phyloP scores from a whole-genome alignment of 2,329 filamentous ascomycete species.

The Arthroderma sp. region DNA sequence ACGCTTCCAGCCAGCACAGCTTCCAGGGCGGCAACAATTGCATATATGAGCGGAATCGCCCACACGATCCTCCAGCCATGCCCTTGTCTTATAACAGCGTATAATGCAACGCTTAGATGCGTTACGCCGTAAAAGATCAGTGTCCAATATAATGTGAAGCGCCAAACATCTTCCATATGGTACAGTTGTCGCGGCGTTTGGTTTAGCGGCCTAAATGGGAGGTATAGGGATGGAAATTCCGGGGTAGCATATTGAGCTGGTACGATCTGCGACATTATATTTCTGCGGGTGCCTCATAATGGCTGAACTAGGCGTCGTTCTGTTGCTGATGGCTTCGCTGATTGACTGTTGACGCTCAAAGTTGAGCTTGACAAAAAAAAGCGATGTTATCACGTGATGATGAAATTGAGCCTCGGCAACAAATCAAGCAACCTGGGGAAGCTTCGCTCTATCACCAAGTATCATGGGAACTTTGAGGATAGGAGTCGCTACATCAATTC shows the following conservation, averaged over 20 bases:
- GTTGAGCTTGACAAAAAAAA: no score
- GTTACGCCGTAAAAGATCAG: constrained; percentile 64
- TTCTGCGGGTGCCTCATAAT: background rate
- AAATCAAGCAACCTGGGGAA: background rate
- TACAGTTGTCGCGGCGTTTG: constrained; percentile 56
- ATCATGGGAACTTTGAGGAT: background rate
- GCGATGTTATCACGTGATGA: background rate
- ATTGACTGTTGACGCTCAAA: background rate
- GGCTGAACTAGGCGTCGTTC: background rate
- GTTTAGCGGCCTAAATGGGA: constrained; percentile 46
- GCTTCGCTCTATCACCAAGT: background rate
- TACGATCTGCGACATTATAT: background rate
- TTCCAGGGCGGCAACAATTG: constrained; percentile 59
- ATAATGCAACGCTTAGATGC: constrained; percentile 58
- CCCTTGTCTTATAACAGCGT: constrained; percentile 60
- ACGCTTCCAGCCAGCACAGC: constrained; percentile 69
- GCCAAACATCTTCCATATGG: constrained; percentile 65
- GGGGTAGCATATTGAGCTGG: constrained; percentile 52
- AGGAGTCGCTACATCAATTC: background rate
- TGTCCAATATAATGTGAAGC: constrained; percentile 80
- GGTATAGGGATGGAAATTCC: constrained; percentile 69
- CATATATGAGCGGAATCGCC: constrained; percentile 60
- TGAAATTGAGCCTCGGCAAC: background rate
- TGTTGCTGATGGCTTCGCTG: background rate
- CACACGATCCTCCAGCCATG: constrained; percentile 45